phyloP scores from a whole-genome alignment of 2,329 filamentous ascomycete genomes.

The Fulvia fulva region DNA sequence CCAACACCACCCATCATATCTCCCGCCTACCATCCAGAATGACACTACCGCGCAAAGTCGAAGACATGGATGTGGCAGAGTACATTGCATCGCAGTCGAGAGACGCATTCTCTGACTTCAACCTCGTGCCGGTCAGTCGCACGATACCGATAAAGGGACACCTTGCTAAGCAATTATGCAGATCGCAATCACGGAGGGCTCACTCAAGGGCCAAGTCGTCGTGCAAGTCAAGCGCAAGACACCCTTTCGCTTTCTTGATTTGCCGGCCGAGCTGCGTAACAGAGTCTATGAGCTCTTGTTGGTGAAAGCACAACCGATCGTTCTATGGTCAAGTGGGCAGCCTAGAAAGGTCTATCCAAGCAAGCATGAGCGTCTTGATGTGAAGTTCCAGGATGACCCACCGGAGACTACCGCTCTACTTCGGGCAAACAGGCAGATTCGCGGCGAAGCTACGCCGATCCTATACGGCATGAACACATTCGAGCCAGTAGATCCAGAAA shows the following conservation, averaged over 20 bases:
- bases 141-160: background rate
- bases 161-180: background rate
- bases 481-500: background rate
- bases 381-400: background rate
- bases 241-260: constrained; percentile 18
- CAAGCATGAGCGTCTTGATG: background rate
- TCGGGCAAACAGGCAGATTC: constrained; percentile 14
- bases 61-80: background rate
- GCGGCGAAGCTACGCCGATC: constrained; percentile 12
- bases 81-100: background rate
- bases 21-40: background rate
- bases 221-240: constrained; percentile 10
- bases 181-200: constrained; percentile 17
- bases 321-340: background rate
- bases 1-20: no score
- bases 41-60: background rate
- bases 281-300: background rate
- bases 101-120: background rate
- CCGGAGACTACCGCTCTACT: background rate
- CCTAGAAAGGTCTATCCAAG: background rate
- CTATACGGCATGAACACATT: constrained; percentile 6
- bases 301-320: background rate
- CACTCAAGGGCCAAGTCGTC: constrained; percentile 16
- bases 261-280: constrained; percentile 17
- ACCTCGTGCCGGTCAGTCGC: background rate